Evolutionary conservation across 1,284 basidiomycete genomes (phyloP).

Genomic region (Coniophora puteana): DNA sequence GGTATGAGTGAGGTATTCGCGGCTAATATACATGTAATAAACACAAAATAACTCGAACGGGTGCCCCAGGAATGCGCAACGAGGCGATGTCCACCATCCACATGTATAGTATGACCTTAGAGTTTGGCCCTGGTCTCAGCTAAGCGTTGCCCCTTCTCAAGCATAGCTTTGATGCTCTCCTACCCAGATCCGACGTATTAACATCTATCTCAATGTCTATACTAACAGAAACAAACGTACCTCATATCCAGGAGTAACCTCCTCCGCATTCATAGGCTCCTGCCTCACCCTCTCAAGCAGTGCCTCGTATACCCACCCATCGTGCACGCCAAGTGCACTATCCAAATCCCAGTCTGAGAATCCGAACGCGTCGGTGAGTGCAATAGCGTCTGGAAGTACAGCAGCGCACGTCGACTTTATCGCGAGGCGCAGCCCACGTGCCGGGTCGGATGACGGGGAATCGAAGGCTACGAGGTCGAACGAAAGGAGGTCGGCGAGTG

Average conservation of each 20-base stretch:
- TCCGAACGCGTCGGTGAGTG: slow-evolving; percentile 71
- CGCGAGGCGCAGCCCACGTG: slow-evolving; percentile 48
- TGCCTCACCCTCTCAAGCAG: slow-evolving; percentile 61
- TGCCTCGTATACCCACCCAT: slow-evolving; percentile 68
- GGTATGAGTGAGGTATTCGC: no score
- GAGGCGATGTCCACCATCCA: no score
- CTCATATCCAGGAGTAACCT: slow-evolving; percentile 51
- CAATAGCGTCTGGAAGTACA: slow-evolving; percentile 66
- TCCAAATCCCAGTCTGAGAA: slow-evolving; percentile 78
- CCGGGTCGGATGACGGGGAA: slow-evolving; percentile 34
- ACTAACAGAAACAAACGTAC: slow-evolving; percentile 29
- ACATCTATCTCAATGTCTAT: not conserved
- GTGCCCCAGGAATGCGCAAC: no score
- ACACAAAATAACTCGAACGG: no score
- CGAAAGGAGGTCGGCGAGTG: slow-evolving; percentile 55
- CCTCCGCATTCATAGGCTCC: slow-evolving; percentile 61
- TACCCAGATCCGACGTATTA: slow-evolving; percentile 6
- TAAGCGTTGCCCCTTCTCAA: slow-evolving; percentile 19
- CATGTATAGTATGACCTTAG: no score
- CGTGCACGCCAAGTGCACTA: slow-evolving; percentile 61
- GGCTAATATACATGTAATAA: no score
- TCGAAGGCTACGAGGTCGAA: slow-evolving; percentile 40
- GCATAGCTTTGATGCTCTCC: slow-evolving; percentile 25
- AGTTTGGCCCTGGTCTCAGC: no score
- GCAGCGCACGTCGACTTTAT: slow-evolving; percentile 48